Base-by-base conservation (phyloP, 495 filamentous ascomycete genomes). In the Talaromyces thailandensis region DNA sequence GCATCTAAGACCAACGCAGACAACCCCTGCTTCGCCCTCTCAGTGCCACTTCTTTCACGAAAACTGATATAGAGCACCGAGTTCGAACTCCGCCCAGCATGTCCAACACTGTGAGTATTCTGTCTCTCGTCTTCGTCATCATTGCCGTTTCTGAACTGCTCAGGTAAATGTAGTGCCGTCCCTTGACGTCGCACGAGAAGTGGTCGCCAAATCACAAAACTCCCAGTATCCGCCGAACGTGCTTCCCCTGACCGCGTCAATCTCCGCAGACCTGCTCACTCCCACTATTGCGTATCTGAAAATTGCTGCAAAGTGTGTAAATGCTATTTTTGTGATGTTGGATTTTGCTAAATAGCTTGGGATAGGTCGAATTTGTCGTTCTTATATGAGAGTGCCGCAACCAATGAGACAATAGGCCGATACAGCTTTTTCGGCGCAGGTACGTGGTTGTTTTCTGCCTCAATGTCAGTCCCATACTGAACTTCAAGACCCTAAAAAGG, bases 361-460 rank as follows among this genome's bases (percentile, higher is more conserved):
- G 63, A 59, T 62, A 80, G 78, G 26, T 81, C 78, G 58, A 75
- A 74, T 51, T 67, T 79, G 64, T 81, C 78, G 35, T 97, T 98
- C 70, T 82, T 98, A 35, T 95, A 96, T 71, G 94, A 98, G 75
- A 96, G 91, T 70, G 94, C 92, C 6, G 90, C 91, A 25, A 95
- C 91, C 11, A 86, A 86, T 25, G 93, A 96, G 75, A 92, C 86
- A 1, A 90, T 98, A 65, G 93, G 92, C 32, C 80, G 95, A 65
- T 96, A 96, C 70, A 96, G 91, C 73, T 98, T 98, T 73, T 85
- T 98, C 50, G 94, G 95, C 62, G 89, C 91, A 63, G 88, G 91
- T 89, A 65, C 9, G 14, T 16, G 25, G 32, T 43, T 25, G n/a
- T 29, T 23, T 56, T 66, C 32, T 64, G 35, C 62, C 62, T 51